Evolutionary conservation across 2,329 filamentous ascomycete species (phyloP).

Genomic region (Aspergillus cejpii): DNA sequence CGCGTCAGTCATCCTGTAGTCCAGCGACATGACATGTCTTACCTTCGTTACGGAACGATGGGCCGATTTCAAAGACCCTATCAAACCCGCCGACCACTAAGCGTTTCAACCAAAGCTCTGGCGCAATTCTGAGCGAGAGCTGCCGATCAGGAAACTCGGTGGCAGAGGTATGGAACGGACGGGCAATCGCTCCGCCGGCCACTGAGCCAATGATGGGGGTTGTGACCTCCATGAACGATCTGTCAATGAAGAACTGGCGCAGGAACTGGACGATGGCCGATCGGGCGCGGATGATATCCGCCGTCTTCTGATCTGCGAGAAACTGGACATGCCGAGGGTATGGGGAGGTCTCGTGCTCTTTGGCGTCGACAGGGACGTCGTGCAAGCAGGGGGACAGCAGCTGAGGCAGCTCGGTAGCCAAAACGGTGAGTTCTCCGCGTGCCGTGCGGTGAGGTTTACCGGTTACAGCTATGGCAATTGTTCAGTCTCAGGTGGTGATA

Average conservation of each 20-base stretch:
- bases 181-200: slow-evolving; percentile 80
- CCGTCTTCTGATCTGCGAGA: slow-evolving; percentile 62
- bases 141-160: slow-evolving; percentile 67
- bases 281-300: slow-evolving; percentile 66
- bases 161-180: slow-evolving; percentile 74
- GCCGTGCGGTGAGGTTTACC: slow-evolving; percentile 64
- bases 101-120: slow-evolving; percentile 91
- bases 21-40: slow-evolving; percentile 13
- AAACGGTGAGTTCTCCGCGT: slow-evolving; percentile 69
- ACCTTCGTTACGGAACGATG: slow-evolving; percentile 88
- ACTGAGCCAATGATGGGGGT: slow-evolving; percentile 79
- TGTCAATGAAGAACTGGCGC: slow-evolving; percentile 63
- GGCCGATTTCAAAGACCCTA: slow-evolving; percentile 85
- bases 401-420: slow-evolving; percentile 60
- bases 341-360: slow-evolving; percentile 64
- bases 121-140: slow-evolving; percentile 78
- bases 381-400: slow-evolving; percentile 73
- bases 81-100: slow-evolving; percentile 84
- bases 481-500: slow-evolving; percentile 11
- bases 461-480: slow-evolving; percentile 50
- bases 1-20: slow-evolving; percentile 4
- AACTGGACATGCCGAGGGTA: slow-evolving; percentile 80
- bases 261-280: slow-evolving; percentile 68
- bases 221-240: slow-evolving; percentile 76
- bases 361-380: slow-evolving; percentile 64